These are phyloP conservation scores for Rhizopogon vinicolor DNA, from an alignment of 768 basidiomycete species.

Conservation along the genomic window DNA sequence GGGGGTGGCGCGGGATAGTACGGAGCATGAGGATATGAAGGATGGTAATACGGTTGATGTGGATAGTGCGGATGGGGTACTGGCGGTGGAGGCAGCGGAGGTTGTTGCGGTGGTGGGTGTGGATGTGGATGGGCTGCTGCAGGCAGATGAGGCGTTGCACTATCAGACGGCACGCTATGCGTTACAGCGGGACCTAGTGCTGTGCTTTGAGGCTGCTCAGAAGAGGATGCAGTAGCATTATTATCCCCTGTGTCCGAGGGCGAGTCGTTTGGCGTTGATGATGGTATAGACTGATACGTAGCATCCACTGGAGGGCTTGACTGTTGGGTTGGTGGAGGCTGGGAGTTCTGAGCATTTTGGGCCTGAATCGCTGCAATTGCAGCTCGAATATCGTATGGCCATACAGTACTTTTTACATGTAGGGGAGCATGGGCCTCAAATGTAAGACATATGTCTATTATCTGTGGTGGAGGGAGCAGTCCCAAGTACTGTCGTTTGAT, in stretches of 20 bases:
- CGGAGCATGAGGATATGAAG: conserved; percentile 62
- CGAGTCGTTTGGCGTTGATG: conserved; percentile 21
- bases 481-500: conserved; percentile 71
- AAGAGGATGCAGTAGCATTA: conserved; percentile 8
- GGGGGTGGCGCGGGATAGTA: conserved; percentile 53
- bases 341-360: conserved; percentile 18
- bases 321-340: conserved; percentile 12
- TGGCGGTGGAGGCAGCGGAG: conserved; percentile 16
- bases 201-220: conserved; percentile 11
- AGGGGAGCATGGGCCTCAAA: conserved; percentile 66
- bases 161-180: conserved; percentile 11
- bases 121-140: conserved; percentile 14
- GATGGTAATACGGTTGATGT: conserved; percentile 51
- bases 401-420: conserved; percentile 61
- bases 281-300: background rate
- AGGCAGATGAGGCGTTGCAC: conserved; percentile 20
- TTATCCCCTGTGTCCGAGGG: conserved; percentile 10
- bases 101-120: conserved; percentile 12
- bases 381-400: conserved; percentile 66
- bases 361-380: conserved; percentile 52
- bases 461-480: conserved; percentile 61
- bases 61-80: conserved; percentile 36
- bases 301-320: conserved; percentile 5
- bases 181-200: conserved; percentile 12
- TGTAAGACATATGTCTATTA: conserved; percentile 75